Conservation (phyloP, 352 stramenopile species). For the Pseudoperonospora humuli region DNA sequence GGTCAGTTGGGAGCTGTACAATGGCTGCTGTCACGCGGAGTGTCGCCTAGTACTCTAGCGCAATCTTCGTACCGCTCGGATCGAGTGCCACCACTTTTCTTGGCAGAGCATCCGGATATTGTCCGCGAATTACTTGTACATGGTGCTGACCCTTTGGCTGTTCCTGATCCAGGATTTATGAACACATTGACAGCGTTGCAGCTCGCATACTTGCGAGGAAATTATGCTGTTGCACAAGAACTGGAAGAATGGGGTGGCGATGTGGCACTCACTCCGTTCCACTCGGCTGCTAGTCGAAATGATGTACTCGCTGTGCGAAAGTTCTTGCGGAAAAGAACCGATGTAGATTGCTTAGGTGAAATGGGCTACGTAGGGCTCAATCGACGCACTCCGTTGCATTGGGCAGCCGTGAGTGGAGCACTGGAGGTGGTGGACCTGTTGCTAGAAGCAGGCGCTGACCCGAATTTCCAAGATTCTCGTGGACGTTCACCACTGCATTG, state of each 20-base stretch:
- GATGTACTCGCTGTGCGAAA: conserved; percentile 49
- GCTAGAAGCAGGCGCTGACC: conserved; percentile 53
- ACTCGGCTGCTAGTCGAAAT: conserved; percentile 53
- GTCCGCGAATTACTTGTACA: conserved; percentile 55
- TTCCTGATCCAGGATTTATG: conserved; percentile 71
- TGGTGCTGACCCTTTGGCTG: conserved; percentile 52
- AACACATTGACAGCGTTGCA: conserved; percentile 77
- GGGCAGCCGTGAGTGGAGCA: conserved; percentile 62
- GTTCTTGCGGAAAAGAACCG: conserved; percentile 47
- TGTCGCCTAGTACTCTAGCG: conserved; percentile 38
- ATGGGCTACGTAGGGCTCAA: conserved; percentile 78
- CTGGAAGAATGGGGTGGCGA: conserved; percentile 77
- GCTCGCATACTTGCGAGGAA: conserved; percentile 65
- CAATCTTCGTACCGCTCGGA: conserved; percentile 64
- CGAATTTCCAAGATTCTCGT: conserved; percentile 68
- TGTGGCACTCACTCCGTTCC: conserved; percentile 72
- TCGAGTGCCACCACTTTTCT: conserved; percentile 66
- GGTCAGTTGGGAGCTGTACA: conserved; percentile 58
- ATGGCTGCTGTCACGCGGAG: conserved; percentile 62
- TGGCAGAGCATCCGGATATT: conserved; percentile 59
- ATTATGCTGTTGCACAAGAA: conserved; percentile 67
- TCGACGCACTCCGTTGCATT: conserved; percentile 69
- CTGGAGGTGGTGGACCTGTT: conserved; percentile 52
- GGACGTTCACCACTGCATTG: conserved; percentile 72
- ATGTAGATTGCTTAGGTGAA: conserved; percentile 67